These are phyloP conservation scores for Cubamyces lactineus DNA, from an alignment of 768 basidiomycete species.

Conservation along the genomic window DNA sequence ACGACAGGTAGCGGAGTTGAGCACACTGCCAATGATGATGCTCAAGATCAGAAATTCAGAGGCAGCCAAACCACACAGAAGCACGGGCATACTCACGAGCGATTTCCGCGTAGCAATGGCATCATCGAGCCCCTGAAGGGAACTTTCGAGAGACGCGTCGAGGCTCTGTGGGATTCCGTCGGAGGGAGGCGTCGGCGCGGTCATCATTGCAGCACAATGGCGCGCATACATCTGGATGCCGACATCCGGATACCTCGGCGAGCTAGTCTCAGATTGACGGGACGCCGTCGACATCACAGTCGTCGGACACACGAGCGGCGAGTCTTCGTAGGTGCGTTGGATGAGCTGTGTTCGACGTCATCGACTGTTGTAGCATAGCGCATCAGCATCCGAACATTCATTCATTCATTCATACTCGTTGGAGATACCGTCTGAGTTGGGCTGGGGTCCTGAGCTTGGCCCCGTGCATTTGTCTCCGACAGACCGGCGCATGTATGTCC, in stretches of 20 bases:
- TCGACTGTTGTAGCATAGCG: background rate
- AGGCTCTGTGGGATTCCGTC: background rate
- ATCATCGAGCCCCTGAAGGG: background rate
- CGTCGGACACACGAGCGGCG: background rate
- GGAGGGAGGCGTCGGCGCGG: background rate
- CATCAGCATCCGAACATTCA: no score
- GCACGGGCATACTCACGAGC: no score
- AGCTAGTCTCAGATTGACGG: conserved; percentile 1
- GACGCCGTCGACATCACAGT: conserved; percentile 3
- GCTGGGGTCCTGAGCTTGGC: no score
- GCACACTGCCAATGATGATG: no score
- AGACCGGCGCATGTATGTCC: no score
- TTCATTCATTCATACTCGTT: no score
- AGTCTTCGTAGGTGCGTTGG: no score
- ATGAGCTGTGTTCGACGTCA: background rate
- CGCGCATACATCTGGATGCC: background rate
- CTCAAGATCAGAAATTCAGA: no score
- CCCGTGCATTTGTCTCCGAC: no score
- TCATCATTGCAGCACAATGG: background rate
- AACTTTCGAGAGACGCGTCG: background rate
- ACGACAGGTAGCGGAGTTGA: no score
- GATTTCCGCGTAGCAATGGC: background rate
- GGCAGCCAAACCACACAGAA: no score
- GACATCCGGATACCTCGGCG: background rate
- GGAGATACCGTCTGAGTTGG: no score